Evolutionary conservation across 768 basidiomycete genomes (phyloP).

Genomic region (Boletus edulis): DNA sequence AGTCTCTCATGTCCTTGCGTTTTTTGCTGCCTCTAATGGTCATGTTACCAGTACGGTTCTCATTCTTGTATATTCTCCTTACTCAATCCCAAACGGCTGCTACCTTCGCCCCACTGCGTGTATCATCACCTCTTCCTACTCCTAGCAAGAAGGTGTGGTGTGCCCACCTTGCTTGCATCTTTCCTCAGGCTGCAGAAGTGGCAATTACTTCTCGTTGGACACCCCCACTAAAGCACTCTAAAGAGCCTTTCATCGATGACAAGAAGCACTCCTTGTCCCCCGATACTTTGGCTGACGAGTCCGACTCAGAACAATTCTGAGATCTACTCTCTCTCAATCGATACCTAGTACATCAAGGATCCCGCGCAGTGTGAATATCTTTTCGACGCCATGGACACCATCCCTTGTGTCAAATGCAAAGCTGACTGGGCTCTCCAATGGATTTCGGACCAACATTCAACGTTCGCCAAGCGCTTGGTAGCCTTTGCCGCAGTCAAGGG

Average conservation of each 20-base stretch:
- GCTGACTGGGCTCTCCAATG: conserved; percentile 93
- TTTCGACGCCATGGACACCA: conserved; percentile 91
- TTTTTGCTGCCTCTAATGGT: too few species aligned
- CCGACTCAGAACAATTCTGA: conserved; percentile 61
- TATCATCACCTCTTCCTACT: conserved; percentile 32
- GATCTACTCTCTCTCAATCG: conserved; percentile 93
- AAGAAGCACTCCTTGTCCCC: conserved; percentile 32
- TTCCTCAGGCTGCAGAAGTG: conserved; percentile 38
- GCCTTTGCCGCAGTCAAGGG: conserved; percentile 97
- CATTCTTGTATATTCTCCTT: conserved; percentile 3
- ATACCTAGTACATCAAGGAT: conserved; percentile 93
- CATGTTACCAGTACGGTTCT: not conserved
- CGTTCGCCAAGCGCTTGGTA: conserved; percentile 85
- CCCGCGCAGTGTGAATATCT: conserved; percentile 69
- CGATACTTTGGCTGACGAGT: conserved; percentile 27
- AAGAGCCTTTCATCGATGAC: conserved; percentile 27
- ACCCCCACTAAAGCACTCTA: conserved; percentile 36
- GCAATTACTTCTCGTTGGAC: conserved; percentile 42
- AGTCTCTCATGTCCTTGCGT: too few species aligned
- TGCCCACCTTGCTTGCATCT: not conserved
- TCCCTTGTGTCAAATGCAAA: conserved; percentile 89
- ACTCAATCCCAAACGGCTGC: conserved; percentile 10
- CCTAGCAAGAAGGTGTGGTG: conserved; percentile 51
- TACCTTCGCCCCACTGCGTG: conserved; percentile 11
- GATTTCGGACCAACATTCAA: conserved; percentile 80